Evolutionary conservation across 2,329 filamentous ascomycete species (phyloP).

Genomic region (Colletotrichum siamense): DNA sequence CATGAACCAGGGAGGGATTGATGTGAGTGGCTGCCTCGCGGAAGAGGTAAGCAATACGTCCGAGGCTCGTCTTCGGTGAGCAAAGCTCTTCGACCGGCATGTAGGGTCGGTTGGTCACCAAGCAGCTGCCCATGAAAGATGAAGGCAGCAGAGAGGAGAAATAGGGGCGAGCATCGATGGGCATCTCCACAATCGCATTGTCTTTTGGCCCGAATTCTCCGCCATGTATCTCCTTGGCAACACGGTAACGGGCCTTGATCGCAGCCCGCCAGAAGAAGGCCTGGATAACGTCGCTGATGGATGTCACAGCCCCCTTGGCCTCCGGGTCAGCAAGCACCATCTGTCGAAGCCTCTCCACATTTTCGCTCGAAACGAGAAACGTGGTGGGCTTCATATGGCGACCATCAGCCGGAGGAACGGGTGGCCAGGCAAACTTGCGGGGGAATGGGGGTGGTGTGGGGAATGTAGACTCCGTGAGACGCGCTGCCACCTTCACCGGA

Average conservation of each 20-base stretch:
- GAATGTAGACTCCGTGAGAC: not conserved
- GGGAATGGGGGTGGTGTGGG: not conserved
- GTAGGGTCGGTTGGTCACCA: not conserved
- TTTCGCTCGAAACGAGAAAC: not conserved
- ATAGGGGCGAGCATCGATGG: not conserved
- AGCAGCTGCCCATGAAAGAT: not conserved
- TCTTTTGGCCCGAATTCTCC: accelerated
- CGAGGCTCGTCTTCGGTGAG: not conserved
- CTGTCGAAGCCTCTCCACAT: not conserved
- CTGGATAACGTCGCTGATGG: not conserved
- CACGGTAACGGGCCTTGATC: accelerated
- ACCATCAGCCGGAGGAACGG: not conserved
- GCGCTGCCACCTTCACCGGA: not conserved
- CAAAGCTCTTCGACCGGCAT: not conserved
- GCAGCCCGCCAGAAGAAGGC: not conserved
- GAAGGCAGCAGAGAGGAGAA: not conserved
- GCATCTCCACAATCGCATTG: not conserved
- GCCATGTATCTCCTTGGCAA: not conserved
- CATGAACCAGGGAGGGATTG: not conserved
- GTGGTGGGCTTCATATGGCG: not conserved
- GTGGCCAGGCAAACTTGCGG: not conserved
- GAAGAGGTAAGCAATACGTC: not conserved
- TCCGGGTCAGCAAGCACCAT: not conserved
- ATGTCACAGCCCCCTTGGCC: not conserved
- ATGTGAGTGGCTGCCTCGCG: not conserved